A percentile compares a stretch with the other conserved stretches of the same genome.
phyloP scores from a whole-genome alignment of 768 basidiomycete genomes.

The Mycena vulgaris region DNA sequence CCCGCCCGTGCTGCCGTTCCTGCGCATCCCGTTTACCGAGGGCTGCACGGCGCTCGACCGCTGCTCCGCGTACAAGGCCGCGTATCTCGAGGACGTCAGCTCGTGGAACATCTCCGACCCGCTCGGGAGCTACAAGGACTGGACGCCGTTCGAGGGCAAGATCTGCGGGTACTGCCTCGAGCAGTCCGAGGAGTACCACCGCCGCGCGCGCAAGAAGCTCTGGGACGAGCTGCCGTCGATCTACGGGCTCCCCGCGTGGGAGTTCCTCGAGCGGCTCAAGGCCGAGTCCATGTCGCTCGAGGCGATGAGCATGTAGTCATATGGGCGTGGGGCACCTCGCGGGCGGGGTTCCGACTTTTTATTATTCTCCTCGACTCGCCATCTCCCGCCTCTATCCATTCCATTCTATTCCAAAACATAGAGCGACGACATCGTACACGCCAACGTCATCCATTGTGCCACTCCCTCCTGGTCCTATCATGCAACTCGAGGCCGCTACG shows the following conservation, averaged over 20 bases:
- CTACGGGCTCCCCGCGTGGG: conserved; percentile 32
- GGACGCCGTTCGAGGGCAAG: conserved; percentile 32
- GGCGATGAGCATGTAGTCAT: background rate
- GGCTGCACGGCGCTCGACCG: conserved; percentile 26
- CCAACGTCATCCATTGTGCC: too few relatives aligned
- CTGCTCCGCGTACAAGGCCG: conserved; percentile 25
- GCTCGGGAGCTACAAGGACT: conserved; percentile 30
- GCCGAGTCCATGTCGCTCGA: conserved; percentile 15
- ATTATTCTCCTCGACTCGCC: too few relatives aligned
- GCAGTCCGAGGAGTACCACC: conserved; percentile 25
- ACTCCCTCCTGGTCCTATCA: too few relatives aligned
- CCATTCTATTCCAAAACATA: too few relatives aligned
- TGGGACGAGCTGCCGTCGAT: conserved; percentile 27
- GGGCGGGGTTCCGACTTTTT: too few relatives aligned
- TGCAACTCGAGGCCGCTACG: too few relatives aligned
- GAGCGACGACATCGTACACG: too few relatives aligned
- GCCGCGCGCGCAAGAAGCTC: conserved; percentile 17
- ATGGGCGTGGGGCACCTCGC: too few relatives aligned
- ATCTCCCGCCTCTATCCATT: too few relatives aligned
- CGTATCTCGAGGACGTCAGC: conserved; percentile 30
- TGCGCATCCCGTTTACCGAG: conserved; percentile 37
- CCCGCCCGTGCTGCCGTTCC: conserved; percentile 35
- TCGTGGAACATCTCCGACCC: conserved; percentile 37
- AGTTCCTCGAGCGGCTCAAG: conserved; percentile 20
- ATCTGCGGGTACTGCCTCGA: conserved; percentile 28